Conservation (phyloP, 345 rosid species). For the Mallotus nudiflorus region DNA sequence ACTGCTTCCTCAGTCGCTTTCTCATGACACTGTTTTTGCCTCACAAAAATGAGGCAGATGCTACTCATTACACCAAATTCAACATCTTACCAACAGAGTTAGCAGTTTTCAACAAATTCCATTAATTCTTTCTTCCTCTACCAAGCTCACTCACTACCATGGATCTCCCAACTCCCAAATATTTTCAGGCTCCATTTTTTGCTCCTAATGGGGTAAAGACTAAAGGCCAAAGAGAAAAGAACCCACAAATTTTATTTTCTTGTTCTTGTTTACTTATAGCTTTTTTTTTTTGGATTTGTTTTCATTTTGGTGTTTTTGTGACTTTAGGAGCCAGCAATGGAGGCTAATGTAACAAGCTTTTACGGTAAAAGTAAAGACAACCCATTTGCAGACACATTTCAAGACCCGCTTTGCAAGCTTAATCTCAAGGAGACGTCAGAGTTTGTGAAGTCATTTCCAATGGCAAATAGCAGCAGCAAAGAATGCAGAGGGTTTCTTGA, state of each 20-base stretch:
- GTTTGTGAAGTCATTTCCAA: conserved; percentile 64
- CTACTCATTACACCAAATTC: no score
- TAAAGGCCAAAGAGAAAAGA: no score
- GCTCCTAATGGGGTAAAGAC: conserved; percentile 40
- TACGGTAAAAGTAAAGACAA: conserved; percentile 40
- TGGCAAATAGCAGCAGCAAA: conserved; percentile 24
- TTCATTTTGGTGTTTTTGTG: conserved; percentile 11
- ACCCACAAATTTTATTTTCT: background rate
- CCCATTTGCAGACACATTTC: conserved; percentile 54
- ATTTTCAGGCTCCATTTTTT: conserved; percentile 40
- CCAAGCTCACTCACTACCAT: conserved; percentile 24
- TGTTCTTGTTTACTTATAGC: background rate
- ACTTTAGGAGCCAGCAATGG: conserved; percentile 39
- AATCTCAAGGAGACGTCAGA: conserved; percentile 74
- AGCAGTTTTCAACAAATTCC: conserved; percentile 3
- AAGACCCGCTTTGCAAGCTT: conserved; percentile 69
- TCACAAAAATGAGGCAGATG: conserved; percentile 10
- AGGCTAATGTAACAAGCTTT: conserved; percentile 28
- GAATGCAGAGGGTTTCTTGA: conserved; percentile 40
- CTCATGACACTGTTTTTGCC: conserved; percentile 21
- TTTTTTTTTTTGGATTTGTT: background rate
- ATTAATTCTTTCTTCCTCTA: background rate
- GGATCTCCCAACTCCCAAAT: conserved; percentile 52
- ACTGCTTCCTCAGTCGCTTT: conserved; percentile 33
- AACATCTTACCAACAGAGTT: conserved; percentile 5